Percentiles rank a stretch among this genome's conserved stretches.
phyloP scores from a whole-genome alignment of 495 filamentous ascomycete genomes.

The Staphylotrichum tortipilum region DNA sequence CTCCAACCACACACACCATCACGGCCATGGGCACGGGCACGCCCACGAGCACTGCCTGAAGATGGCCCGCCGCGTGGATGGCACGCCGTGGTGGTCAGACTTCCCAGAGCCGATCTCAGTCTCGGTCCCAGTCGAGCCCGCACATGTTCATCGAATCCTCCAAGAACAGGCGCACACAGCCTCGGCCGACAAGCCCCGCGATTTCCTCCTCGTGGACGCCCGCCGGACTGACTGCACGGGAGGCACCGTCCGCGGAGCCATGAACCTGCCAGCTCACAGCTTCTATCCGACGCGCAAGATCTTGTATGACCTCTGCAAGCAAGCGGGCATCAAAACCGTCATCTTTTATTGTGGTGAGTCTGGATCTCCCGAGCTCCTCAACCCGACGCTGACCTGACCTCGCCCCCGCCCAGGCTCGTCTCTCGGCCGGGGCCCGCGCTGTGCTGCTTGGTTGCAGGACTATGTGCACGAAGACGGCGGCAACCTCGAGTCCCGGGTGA shows the following conservation, averaged over 20 bases:
- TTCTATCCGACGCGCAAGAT: constrained; percentile 34
- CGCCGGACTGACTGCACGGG: constrained; percentile 25
- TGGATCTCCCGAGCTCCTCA: not conserved
- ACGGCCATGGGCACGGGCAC: not conserved
- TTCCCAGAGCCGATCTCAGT: constrained; percentile 21
- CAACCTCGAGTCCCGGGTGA: constrained; percentile 34
- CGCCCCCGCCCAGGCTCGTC: constrained; percentile 33
- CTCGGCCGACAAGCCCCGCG: not conserved
- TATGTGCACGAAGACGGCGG: constrained; percentile 28
- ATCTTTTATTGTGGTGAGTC: constrained; percentile 43
- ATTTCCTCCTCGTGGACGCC: constrained; percentile 26
- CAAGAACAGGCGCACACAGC: not conserved
- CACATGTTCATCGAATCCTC: constrained; percentile 13
- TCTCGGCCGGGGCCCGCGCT: constrained; percentile 37
- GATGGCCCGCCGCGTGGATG: constrained; percentile 21
- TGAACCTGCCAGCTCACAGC: constrained; percentile 43
- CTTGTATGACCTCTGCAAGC: constrained; percentile 34
- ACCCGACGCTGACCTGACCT: not conserved
- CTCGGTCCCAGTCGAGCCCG: constrained; percentile 5
- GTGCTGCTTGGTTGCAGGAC: constrained; percentile 42
- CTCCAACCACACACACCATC: not conserved
- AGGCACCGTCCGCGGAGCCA: constrained; percentile 21
- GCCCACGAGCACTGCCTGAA: constrained; percentile 23
- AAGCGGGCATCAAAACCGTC: constrained; percentile 35
- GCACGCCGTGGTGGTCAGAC: constrained; percentile 38